Evolutionary conservation across 2,329 filamentous ascomycete species (phyloP), one percentile per base, ranked within the genome.

Genomic region (Claviceps capensis): DNA sequence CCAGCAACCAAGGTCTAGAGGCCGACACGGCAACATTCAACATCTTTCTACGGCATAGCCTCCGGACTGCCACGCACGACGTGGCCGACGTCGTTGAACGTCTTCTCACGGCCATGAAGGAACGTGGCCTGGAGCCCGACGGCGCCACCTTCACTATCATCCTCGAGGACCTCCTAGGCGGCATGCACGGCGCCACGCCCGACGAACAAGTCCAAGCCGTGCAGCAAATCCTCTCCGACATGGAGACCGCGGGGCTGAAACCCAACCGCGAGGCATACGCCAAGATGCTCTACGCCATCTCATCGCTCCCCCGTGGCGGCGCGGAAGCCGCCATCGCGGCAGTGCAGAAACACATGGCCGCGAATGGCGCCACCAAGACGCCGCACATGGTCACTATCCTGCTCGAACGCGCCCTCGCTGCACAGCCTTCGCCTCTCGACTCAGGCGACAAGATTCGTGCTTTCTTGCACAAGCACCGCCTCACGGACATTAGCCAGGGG

Each of bases 311-410:
- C 53, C 65, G 68, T 54, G 64, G 64, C 48, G 68, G 64, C 41
- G 67, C 70, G 23, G 69, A 69, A 43, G 63, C 67, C 2, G 78
- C 80, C 52, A 75, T 86, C 14, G 73, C 76, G 45, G 73, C 73
- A 1, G 73, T 91, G 7, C 72, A 88, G 44, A 66, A 70, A 1
- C 78, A 84, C 63, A 85, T 93, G 75, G 67, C 69, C 49, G 58
- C 61, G 5, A 67, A 72, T 23, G 74, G 75, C 19, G 60, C 83
- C 44, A 63, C 73, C 47, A 73, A 80, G 2, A 78, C 77, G 4
- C 66, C 79, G 1, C 77, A 88, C 58, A 85, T 88, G 60, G 86
- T 86, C 69, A 90, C 86, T 23, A 85, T 83, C 60, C 75, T 93
- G 19, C 70, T 86, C 46, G 77, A 83, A 46, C 74, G 85, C 62